Conservation (phyloP, 179 eudicot species). For the Silene coronaria region DNA sequence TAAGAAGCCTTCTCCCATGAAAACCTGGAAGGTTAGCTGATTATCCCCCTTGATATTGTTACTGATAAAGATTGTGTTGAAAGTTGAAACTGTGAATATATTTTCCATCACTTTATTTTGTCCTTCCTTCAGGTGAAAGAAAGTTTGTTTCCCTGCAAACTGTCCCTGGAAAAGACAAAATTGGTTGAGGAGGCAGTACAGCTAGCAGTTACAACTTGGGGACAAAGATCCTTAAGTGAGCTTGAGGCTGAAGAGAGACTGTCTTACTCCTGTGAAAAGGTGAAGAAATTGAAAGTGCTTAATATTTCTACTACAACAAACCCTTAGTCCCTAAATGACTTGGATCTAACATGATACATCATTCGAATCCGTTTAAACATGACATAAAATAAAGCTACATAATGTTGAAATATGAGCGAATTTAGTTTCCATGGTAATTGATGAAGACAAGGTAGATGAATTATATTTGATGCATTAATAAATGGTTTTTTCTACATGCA, state of each 20-base stretch:
- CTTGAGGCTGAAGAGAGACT: constrained; percentile 95
- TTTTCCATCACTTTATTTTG: not conserved
- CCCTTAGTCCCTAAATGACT: not conserved
- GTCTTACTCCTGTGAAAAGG: constrained; percentile 96
- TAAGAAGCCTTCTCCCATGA: constrained; percentile 63
- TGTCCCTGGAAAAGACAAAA: constrained; percentile 49
- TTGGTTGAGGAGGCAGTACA: constrained; percentile 80
- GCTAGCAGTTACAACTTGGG: constrained; percentile 79
- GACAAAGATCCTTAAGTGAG: constrained; percentile 73
- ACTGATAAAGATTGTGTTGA: constrained; percentile 10
- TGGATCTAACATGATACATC: too few relatives aligned
- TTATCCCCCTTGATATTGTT: constrained; percentile 13
- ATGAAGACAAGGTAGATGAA: too few relatives aligned
- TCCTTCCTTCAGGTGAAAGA: constrained; percentile 64
- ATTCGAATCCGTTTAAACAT: too few relatives aligned
- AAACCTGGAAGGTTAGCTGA: constrained; percentile 83
- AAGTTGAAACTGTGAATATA: not conserved
- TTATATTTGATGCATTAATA: too few relatives aligned
- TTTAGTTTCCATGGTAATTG: too few relatives aligned
- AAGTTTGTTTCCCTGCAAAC: constrained; percentile 75
- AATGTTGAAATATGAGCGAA: too few relatives aligned
- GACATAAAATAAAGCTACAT: too few relatives aligned
- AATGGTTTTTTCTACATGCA: too few relatives aligned
- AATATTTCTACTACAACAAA: not conserved
- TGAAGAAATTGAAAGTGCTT: constrained; percentile 23